Conservation (phyloP, 352 stramenopile genomes). For the Phytophthora pluvialis region DNA sequence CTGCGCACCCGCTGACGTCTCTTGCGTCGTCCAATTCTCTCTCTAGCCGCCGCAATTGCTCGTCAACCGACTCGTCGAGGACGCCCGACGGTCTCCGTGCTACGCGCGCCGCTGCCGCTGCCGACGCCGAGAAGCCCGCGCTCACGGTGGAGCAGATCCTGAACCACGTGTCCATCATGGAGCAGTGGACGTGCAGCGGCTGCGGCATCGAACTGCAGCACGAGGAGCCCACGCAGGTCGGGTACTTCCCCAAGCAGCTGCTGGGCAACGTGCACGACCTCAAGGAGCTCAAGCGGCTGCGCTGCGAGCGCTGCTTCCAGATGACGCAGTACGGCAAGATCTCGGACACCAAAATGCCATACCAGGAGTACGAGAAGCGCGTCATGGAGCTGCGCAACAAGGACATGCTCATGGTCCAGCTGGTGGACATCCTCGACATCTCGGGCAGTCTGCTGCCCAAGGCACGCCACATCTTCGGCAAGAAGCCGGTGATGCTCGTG, state of each 20-base stretch:
- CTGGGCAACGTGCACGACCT: constrained; percentile 68
- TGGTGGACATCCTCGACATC: constrained; percentile 94
- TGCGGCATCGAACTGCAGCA: constrained; percentile 86
- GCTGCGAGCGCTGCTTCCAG: constrained; percentile 89
- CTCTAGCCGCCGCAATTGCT: constrained; percentile 32
- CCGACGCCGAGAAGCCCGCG: constrained; percentile 2
- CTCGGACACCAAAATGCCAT: constrained; percentile 81
- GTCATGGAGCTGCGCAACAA: constrained; percentile 85
- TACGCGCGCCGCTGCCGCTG: constrained; percentile 4
- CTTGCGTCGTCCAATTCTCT: background rate
- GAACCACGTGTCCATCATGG: constrained; percentile 83
- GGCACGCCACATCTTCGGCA: constrained; percentile 85
- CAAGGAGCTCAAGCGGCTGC: constrained; percentile 78
- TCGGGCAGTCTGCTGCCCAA: constrained; percentile 88
- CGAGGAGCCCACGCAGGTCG: constrained; percentile 61
- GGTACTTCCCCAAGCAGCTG: constrained; percentile 72
- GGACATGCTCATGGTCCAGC: constrained; percentile 91
- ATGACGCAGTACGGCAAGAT: constrained; percentile 90
- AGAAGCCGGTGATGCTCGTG: constrained; percentile 90
- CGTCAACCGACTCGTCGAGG: constrained; percentile 13
- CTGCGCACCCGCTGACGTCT: constrained; percentile 1
- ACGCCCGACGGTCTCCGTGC: background rate
- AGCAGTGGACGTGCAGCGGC: constrained; percentile 82
- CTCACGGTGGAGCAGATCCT: constrained; percentile 67
- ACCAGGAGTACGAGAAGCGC: constrained; percentile 89